Evolutionary conservation across 129 eudicot genomes (phyloP).

Genomic region (Flaveria linearis): DNA sequence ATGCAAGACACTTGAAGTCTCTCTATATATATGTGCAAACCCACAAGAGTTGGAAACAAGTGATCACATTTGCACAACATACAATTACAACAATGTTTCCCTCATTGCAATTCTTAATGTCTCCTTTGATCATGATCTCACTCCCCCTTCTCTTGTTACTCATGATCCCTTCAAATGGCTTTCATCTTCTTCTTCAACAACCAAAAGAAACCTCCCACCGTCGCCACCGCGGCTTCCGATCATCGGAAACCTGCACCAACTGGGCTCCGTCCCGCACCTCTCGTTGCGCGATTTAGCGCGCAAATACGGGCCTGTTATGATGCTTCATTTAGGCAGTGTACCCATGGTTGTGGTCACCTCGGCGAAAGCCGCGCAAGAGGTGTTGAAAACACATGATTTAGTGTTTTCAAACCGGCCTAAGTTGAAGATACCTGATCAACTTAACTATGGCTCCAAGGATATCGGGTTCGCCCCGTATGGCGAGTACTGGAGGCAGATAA

Average conservation of each 20-base stretch:
- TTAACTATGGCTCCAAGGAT: conserved; percentile 29
- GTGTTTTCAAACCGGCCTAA: conserved; percentile 35
- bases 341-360: conserved; percentile 17
- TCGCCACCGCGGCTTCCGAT: conserved; percentile 49
- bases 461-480: conserved; percentile 26
- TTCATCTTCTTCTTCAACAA: not conserved
- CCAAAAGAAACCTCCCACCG: conserved; percentile 29
- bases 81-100: conserved; percentile 7
- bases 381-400: conserved; percentile 47
- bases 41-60: not conserved
- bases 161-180: conserved; percentile 18
- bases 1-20: not conserved
- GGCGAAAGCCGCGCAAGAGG: conserved; percentile 13
- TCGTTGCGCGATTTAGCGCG: conserved; percentile 29
- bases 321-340: conserved; percentile 33
- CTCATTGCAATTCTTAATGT: not conserved
- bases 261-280: conserved; percentile 39
- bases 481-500: conserved; percentile 44
- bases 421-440: conserved; percentile 2
- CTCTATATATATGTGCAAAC: not conserved
- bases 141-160: not conserved
- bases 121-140: not conserved
- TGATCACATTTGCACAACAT: not conserved
- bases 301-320: conserved; percentile 42
- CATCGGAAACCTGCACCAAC: conserved; percentile 49